Evolutionary conservation across 2,329 filamentous ascomycete genomes (phyloP), one percentile per base, ranked within the genome.

Genomic region (Colletotrichum tanaceti): DNA sequence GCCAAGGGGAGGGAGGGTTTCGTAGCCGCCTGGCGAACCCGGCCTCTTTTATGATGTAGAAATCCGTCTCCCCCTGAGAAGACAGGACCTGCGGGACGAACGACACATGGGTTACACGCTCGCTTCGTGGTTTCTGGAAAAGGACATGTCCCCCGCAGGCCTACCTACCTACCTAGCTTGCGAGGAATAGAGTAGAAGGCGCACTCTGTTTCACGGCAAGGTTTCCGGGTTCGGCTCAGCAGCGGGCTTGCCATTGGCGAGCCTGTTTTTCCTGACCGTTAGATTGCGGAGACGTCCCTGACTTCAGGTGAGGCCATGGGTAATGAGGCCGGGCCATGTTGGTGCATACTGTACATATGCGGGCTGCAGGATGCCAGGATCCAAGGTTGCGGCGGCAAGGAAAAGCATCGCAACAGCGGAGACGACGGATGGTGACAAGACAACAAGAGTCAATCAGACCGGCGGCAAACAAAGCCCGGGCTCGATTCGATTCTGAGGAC

Each of bases 291-390:
- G 50, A 24, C 46, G 55, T 58, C n/a, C 66, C 66, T 69, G 57
- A 39, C 66, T 69, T 69, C 66, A 69, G 66, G 66, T 69, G 66
- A 69, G 65, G 49, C 62, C 55, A 57, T 65, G 62, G 55, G 18
- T 58, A 14, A 61, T 52, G 62, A 65, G 62, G 66, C 55, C 62
- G 57, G 62, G 38, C 55, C 62, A 41, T 65, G 28, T 49, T 39
- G 24, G 32, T 39, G 38, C 50, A 20, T 49, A n/a, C n/a, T n/a
- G n/a, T n/a, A 32, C 35, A 49, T 22, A 47, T 35, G 60, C 60
- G 55, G 46, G 44, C 18, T 47, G 60, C 22, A 58, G 52, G 41
- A 20, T 57, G 22, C 39, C 22, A 58, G 52, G 41, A 20, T 57
- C 32, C 39, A 58, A 58, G 38, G 44, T 32, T 9, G 58, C 55